Percentiles rank a stretch among this genome's conserved stretches.
Evolutionary conservation across 495 filamentous ascomycete species (phyloP).

Genomic region (Talaromyces wortmannii): DNA sequence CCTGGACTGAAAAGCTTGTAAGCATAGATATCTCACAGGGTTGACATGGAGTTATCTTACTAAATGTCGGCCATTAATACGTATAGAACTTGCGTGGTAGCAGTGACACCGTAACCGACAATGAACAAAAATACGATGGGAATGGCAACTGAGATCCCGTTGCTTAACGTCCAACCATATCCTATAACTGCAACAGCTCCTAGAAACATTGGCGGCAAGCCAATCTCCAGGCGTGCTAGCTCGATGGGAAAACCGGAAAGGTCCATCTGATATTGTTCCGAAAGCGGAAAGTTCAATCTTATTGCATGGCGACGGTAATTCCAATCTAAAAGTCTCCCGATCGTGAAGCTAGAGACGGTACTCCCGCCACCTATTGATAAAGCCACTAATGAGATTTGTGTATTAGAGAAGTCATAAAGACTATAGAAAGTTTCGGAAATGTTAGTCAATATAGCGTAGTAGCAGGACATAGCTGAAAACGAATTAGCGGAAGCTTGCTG

Average conservation of each 20-base stretch:
- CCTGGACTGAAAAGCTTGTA: too few species aligned
- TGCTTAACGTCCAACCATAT: slow-evolving; percentile 51
- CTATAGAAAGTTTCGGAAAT: slow-evolving; percentile 23
- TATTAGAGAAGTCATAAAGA: slow-evolving; percentile 18
- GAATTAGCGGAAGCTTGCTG: too few species aligned
- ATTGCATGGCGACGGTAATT: slow-evolving; percentile 32
- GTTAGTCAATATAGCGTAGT: slow-evolving; percentile 25
- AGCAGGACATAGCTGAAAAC: too few species aligned
- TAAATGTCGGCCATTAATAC: slow-evolving; percentile 51
- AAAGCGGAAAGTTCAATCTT: slow-evolving; percentile 27
- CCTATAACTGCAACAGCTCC: slow-evolving; percentile 27
- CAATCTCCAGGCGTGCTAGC: slow-evolving; percentile 20
- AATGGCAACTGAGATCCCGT: slow-evolving; percentile 33
- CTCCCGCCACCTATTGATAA: slow-evolving; percentile 44
- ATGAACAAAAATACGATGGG: slow-evolving; percentile 50
- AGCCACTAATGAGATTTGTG: slow-evolving; percentile 23
- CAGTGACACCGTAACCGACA: slow-evolving; percentile 44
- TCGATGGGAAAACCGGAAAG: slow-evolving; percentile 30
- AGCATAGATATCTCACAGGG: slow-evolving; percentile 57
- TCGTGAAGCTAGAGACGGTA: slow-evolving; percentile 78
- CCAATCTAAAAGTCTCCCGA: slow-evolving; percentile 61
- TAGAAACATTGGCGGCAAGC: slow-evolving; percentile 15
- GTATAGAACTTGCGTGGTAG: slow-evolving; percentile 35
- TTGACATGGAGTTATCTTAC: slow-evolving; percentile 52
- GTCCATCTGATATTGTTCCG: slow-evolving; percentile 32